Conservation (phyloP, 768 basidiomycete species). For the Auriscalpium orientale region DNA sequence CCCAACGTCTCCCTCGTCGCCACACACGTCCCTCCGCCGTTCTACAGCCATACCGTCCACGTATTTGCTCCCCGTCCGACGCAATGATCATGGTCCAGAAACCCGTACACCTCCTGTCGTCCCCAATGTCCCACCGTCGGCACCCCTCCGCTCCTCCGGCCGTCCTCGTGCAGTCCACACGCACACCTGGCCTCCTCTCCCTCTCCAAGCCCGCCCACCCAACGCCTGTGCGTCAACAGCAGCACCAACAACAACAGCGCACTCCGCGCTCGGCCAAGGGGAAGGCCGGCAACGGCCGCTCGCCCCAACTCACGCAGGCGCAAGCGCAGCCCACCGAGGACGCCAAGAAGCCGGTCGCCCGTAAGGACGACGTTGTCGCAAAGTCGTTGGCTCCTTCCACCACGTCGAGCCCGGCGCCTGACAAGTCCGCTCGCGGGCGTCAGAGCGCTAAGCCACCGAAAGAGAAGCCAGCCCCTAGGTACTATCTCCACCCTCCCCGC, state of each 20-base stretch:
- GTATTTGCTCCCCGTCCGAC: conserved; percentile 1
- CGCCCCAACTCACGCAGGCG: conserved; percentile 20
- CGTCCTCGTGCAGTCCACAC: conserved; percentile 63
- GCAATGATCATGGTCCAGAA: conserved; percentile 37
- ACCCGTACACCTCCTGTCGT: conserved; percentile 25
- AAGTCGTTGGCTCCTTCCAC: conserved; percentile 5
- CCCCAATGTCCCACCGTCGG: conserved; percentile 41
- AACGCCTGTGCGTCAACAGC: conserved; percentile 28
- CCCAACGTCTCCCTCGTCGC: conserved; percentile 14
- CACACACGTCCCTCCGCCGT: conserved; percentile 18
- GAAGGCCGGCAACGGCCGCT: conserved; percentile 20
- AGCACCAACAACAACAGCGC: conserved; percentile 28
- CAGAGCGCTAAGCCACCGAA: conserved; percentile 32
- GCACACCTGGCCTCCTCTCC: conserved; percentile 65
- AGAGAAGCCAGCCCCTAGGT: conserved; percentile 40
- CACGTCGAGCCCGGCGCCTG: conserved; percentile 5
- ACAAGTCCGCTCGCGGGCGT: conserved; percentile 26
- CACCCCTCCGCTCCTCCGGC: conserved; percentile 65
- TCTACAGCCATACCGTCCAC: conserved; percentile 13
- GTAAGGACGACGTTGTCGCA: conserved; percentile 11
- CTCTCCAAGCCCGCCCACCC: conserved; percentile 49
- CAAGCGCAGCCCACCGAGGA: conserved; percentile 23
- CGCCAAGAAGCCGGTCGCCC: conserved; percentile 24
- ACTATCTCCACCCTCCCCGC: conserved; percentile 1
- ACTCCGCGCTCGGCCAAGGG: conserved; percentile 29